phyloP scores from a whole-genome alignment of 768 basidiomycete species.

The Calocera cornea region DNA sequence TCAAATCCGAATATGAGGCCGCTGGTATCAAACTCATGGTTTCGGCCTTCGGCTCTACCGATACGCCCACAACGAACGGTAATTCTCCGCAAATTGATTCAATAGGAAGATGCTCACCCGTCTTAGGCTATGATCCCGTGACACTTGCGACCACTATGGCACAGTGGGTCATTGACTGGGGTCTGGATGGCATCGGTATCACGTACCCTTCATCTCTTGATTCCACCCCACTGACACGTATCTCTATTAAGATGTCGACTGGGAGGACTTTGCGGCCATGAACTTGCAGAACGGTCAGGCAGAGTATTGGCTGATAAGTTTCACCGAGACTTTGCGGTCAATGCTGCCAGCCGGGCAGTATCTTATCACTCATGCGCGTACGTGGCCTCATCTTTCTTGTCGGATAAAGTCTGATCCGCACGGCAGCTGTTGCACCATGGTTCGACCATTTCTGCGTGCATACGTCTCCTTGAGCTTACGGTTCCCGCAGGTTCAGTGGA shows the following conservation, averaged over 20 bases:
- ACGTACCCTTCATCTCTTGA: not conserved
- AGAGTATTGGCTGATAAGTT: not conserved
- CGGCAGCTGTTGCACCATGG: not conserved
- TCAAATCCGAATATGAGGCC: slow-evolving; percentile 16
- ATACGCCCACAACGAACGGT: not conserved
- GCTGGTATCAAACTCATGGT: slow-evolving; percentile 14
- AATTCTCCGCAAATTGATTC: too few relatives aligned
- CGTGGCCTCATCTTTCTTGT: not conserved
- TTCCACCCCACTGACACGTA: not conserved
- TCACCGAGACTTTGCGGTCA: not conserved
- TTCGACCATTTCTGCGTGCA: not conserved
- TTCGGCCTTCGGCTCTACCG: slow-evolving; percentile 8
- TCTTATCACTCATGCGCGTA: not conserved
- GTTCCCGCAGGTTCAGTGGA: not conserved
- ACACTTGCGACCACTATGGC: not conserved
- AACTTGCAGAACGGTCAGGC: not conserved
- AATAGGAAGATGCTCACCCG: too few relatives aligned
- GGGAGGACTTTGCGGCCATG: not conserved
- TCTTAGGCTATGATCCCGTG: not conserved
- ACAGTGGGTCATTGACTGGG: slow-evolving; percentile 21
- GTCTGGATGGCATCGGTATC: slow-evolving; percentile 42
- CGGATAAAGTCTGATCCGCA: not conserved
- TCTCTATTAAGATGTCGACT: not conserved
- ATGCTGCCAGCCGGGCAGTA: not conserved
- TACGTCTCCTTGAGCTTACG: not conserved